These are phyloP conservation scores for Rhynchospora tenuis DNA, from an alignment of 176 grass and related monocot genomes.

Conservation along the genomic window DNA sequence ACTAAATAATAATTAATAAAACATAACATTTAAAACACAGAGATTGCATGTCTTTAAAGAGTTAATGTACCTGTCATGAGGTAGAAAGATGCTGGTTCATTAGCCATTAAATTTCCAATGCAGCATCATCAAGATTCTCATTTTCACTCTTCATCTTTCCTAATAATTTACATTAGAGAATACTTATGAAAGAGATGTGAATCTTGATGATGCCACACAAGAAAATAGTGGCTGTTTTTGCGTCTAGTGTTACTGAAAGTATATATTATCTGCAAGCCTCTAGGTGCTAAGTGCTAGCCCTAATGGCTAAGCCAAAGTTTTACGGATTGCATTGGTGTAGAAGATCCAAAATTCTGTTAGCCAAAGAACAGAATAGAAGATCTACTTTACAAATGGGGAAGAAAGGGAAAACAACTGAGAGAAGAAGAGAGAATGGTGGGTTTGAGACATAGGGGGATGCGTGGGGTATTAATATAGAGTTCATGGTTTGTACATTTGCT, in stretches of 20 bases:
- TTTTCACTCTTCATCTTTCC: not conserved
- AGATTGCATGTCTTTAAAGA: not conserved
- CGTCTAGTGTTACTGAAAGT: not conserved
- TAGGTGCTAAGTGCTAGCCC: not conserved
- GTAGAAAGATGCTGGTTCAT: not conserved
- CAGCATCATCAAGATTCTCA: conserved; percentile 99
- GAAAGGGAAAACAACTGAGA: not conserved
- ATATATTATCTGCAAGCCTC: not conserved
- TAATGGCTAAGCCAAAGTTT: not conserved
- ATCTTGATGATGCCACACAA: conserved; percentile 93
- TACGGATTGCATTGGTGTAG: not conserved
- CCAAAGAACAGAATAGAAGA: not conserved
- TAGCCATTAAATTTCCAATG: conserved; percentile 72
- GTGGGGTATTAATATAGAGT: conserved; percentile 21
- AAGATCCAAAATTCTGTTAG: not conserved
- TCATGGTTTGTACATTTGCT: conserved; percentile 10
- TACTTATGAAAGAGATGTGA: conserved; percentile 41
- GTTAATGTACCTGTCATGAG: not conserved
- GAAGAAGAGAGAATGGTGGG: not conserved
- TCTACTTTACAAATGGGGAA: not conserved
- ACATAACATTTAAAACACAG: not conserved
- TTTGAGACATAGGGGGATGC: conserved; percentile 6
- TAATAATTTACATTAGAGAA: not conserved
- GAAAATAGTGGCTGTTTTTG: conserved; percentile 47
- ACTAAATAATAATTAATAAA: not conserved